Conservation (phyloP, 192 early-diverging fungal genomes). For the Powellomyces hirtus region DNA sequence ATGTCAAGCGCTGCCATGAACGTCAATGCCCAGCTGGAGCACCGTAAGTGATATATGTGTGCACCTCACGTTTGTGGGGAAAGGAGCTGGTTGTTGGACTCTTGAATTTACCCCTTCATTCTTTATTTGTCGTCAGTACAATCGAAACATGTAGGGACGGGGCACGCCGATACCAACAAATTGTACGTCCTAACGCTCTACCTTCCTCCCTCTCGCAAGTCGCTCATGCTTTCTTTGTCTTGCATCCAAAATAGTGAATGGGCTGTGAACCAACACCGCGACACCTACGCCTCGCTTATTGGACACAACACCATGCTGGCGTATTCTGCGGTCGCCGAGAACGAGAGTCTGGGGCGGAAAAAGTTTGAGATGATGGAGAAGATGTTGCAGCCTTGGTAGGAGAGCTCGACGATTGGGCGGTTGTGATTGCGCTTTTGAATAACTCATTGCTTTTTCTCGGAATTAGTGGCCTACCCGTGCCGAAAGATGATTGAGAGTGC, state of each 20-base stretch:
- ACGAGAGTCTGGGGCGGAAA: constrained; percentile 75
- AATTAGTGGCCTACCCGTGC: too few species aligned
- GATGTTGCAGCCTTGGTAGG: constrained; percentile 38
- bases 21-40: constrained; percentile 77
- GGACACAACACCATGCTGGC: constrained; percentile 75
- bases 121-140: constrained; percentile 52
- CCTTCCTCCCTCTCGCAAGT: background rate
- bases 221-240: background rate
- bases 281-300: constrained; percentile 74
- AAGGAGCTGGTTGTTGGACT: background rate
- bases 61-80: background rate
- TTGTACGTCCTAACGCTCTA: constrained; percentile 51
- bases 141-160: constrained; percentile 85
- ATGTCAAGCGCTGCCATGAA: constrained; percentile 47
- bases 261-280: constrained; percentile 81
- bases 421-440: too few species aligned
- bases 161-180: constrained; percentile 88
- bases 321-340: constrained; percentile 84
- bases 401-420: too few species aligned
- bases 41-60: constrained; percentile 50
- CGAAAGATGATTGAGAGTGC: too few species aligned
- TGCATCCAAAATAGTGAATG: constrained; percentile 76
- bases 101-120: background rate
- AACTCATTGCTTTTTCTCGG: too few species aligned
- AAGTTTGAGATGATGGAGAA: constrained; percentile 70